These are phyloP conservation scores for Hypoxylon fragiforme DNA, from an alignment of 495 filamentous ascomycete species.

Conservation along the genomic window DNA sequence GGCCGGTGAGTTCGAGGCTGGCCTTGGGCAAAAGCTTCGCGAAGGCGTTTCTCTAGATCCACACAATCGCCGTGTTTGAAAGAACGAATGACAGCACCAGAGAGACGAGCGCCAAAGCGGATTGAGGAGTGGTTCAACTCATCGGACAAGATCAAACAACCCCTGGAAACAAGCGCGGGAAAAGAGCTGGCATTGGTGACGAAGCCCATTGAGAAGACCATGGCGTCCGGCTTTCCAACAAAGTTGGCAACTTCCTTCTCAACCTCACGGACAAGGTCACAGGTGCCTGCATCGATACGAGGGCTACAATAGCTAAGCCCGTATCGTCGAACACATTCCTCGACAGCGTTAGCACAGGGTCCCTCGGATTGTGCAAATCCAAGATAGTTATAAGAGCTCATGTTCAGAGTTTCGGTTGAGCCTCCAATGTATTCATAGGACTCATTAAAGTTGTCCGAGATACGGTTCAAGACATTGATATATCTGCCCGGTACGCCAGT, in stretches of 20 bases:
- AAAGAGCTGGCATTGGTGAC: slow-evolving; percentile 91
- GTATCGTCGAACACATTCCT: slow-evolving; percentile 80
- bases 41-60: slow-evolving; percentile 79
- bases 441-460: slow-evolving; percentile 84
- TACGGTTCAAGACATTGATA: slow-evolving; percentile 88
- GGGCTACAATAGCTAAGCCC: slow-evolving; percentile 80
- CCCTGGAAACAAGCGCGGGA: slow-evolving; percentile 86
- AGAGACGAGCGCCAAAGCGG: slow-evolving; percentile 89
- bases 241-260: slow-evolving; percentile 88
- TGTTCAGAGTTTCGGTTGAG: slow-evolving; percentile 91
- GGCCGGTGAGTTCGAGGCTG: slow-evolving; percentile 95
- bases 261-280: slow-evolving; percentile 84
- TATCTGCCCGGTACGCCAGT: slow-evolving; percentile 93
- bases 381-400: slow-evolving; percentile 99
- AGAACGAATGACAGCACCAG: slow-evolving; percentile 89
- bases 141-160: slow-evolving; percentile 91
- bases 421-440: slow-evolving; percentile 86
- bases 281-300: slow-evolving; percentile 80
- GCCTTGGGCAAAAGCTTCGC: slow-evolving; percentile 91
- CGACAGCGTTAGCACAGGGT: slow-evolving; percentile 91
- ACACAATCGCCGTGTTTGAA: slow-evolving; percentile 98
- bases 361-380: slow-evolving; percentile 98
- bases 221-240: slow-evolving; percentile 88
- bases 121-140: slow-evolving; percentile 98
- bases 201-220: slow-evolving; percentile 99